Percentiles rank a stretch among this genome's conserved stretches.
Evolutionary conservation across 192 early-diverging fungal genomes (phyloP).

Genomic region (Anaeromyces robustus): DNA sequence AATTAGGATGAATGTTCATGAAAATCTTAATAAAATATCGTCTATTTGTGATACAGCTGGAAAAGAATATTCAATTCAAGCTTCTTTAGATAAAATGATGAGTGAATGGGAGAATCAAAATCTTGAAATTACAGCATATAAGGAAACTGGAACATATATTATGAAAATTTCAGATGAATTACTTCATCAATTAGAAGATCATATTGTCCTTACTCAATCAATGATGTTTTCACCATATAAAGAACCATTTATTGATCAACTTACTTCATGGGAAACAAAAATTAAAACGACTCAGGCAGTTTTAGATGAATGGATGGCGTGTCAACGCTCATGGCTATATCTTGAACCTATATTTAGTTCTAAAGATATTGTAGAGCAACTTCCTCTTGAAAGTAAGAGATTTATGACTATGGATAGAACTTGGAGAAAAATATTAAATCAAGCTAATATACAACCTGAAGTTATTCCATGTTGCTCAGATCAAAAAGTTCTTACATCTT

Average conservation of each 20-base stretch:
- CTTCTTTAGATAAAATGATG: conserved; percentile 43
- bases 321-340: conserved; percentile 41
- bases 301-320: conserved; percentile 37
- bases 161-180: conserved; percentile 44
- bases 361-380: conserved; percentile 40
- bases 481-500: conserved; percentile 35
- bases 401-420: conserved; percentile 46
- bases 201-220: conserved; percentile 45
- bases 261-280: conserved; percentile 36
- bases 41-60: conserved; percentile 42
- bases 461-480: conserved; percentile 39
- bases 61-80: conserved; percentile 46
- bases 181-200: conserved; percentile 33
- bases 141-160: conserved; percentile 41
- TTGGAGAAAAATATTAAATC: conserved; percentile 34
- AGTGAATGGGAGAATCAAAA: conserved; percentile 31
- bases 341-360: conserved; percentile 42
- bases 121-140: conserved; percentile 38
- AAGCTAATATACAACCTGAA: conserved; percentile 30
- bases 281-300: conserved; percentile 41
- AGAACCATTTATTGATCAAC: conserved; percentile 37
- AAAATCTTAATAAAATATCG: conserved; percentile 31
- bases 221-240: conserved; percentile 46
- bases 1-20: conserved; percentile 32
- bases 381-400: conserved; percentile 36